Base-by-base conservation (phyloP, 2,329 filamentous ascomycete genomes). In the Emergomyces africanus region DNA sequence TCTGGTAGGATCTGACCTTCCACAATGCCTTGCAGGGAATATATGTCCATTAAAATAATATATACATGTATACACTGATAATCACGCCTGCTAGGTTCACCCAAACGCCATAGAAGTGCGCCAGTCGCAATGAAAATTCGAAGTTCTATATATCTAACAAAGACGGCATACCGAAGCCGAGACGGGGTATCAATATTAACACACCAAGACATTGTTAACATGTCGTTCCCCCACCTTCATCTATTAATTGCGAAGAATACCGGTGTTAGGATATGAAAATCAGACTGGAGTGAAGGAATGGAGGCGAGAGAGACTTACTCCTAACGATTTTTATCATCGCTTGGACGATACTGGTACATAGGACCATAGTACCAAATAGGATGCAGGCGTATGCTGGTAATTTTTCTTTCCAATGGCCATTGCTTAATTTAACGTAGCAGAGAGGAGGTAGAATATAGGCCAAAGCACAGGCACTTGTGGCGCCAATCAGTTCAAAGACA, bases 401-500 rank as follows among this genome's bases (percentile, higher is more conserved):
- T 62, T 85, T 85, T 20, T 87, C 90, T 71, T 82, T 85, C 79
- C 85, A 88, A 68, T 83, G 86, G 65, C 85, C 78, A 60, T 85
- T 90, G 65, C 89, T 92, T 61, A 99, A 78, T 75, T 95, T 96
- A 69, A 99, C 88, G 72, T 94, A 99, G 74, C 94, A 99, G 59
- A 97, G 77, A 30, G 94, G 94, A 62, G 94, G 94, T 61, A 99
- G 77, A 54, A 99, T 96, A 71, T 97, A 99, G 0, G 94, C 94
- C 72, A 99, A 81, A 6, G 90, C 90, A 66, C 91, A 94, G 2
- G 94, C 94, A 70, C 89, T 95, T 41, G 94, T 99, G 6, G 94
- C 90, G 62, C 94, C 94, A 60, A 99, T 94, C 20, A 99, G 79
- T 76, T 99, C 94, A 69, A 99, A 96, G 1, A 99, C 92, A 50